These are phyloP conservation scores for Nothophaeocryptopus gaeumannii DNA, from an alignment of 2,329 filamentous ascomycete species.

Conservation along the genomic window DNA sequence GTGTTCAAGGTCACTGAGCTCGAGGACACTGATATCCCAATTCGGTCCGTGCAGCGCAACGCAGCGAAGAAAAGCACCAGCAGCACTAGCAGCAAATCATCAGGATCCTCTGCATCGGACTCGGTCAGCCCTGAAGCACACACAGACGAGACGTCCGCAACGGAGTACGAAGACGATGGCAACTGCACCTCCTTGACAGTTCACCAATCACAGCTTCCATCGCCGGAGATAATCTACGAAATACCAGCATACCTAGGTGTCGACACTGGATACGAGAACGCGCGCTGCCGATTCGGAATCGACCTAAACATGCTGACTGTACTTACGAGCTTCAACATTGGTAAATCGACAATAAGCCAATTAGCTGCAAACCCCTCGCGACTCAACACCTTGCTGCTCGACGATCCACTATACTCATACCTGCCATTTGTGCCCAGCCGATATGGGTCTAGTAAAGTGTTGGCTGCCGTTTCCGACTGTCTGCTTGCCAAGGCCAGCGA, in stretches of 20 bases:
- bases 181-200: too few species aligned
- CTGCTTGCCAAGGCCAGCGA: slow-evolving; percentile 24
- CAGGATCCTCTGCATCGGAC: too few species aligned
- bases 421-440: slow-evolving; percentile 25
- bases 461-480: slow-evolving; percentile 27
- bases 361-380: slow-evolving; percentile 18
- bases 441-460: slow-evolving; percentile 23
- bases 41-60: background rate
- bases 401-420: slow-evolving; percentile 22
- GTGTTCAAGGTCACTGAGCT: background rate
- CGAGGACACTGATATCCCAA: background rate
- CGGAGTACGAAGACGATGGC: too few species aligned
- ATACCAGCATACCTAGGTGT: background rate
- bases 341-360: slow-evolving; percentile 15
- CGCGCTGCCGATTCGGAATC: slow-evolving; percentile 23
- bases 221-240: too few species aligned
- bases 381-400: slow-evolving; percentile 15
- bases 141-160: too few species aligned
- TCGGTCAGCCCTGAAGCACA: too few species aligned
- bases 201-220: too few species aligned
- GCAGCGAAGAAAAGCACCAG: background rate
- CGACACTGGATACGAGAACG: slow-evolving; percentile 15
- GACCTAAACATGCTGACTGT: slow-evolving; percentile 26
- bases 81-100: background rate
- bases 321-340: slow-evolving; percentile 30